Base-by-base conservation (phyloP, 805 yeast species). In the Starmerella vaccinii region DNA sequence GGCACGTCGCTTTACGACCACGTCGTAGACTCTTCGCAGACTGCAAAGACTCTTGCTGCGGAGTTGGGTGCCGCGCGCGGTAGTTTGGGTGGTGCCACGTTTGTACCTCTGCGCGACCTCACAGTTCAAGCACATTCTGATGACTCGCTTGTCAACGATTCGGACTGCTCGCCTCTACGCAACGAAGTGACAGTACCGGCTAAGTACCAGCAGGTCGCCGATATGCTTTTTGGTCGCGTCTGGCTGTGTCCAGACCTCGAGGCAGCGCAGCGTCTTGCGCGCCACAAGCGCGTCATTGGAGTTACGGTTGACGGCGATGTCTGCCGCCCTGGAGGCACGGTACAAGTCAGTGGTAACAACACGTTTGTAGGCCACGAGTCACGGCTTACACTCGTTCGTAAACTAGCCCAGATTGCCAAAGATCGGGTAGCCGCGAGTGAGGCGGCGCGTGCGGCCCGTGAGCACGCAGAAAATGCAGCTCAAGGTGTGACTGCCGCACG, bases 251-350 rank as follows among this genome's bases (percentile, higher is more conserved):
- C 76, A 51, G 79, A 82, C 54, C 67, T 90, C 42, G 80, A 75
- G 13, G 39, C 37, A n/a, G 59, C 59, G 1, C 10, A 27, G 19
- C 21, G 29, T 4, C 37, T 27, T 18, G 38, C 52, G 4, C 35
- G 44, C 6, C 23, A 37, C 9, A 76, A 71, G 63, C 76, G 77
- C 27, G 67, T 89, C 22, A 80, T 77, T 58, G 84, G 95, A 0
- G 83, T 92, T 15, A 92, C 98, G 0, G 68, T 90, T 16, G 95
- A 86, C 64, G 98, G 98, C 58, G 97, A 92, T 63, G 72, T 86
- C 56, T 86, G 86, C 46, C 94, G 86, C 59, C 79, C 78, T 43
- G 77, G 73, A 57, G 98, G 98, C 65, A 84, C 83, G 1, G 65
- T 92, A 41, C 42, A 38, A 15, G 29, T 38, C 16, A 24, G 18